Base-by-base conservation (phyloP, 225 moss, liverwort and hornwort species). In the Thuidium tamariscinum region DNA sequence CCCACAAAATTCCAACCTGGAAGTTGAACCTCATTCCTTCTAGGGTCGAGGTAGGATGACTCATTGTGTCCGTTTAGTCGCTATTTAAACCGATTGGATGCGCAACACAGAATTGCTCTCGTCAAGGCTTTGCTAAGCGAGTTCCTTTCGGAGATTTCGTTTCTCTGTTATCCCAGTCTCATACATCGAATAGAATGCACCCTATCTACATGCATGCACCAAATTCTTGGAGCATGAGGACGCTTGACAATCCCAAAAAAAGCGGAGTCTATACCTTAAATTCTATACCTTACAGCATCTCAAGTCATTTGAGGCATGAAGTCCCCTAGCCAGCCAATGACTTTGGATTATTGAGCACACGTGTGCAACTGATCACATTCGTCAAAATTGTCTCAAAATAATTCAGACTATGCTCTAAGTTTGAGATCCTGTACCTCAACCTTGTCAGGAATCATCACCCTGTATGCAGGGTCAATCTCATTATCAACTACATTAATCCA, bases 371-470 rank as follows among this genome's bases (percentile, higher is more conserved):
- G 25, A 49, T 75, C 79, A 74, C 61, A 89, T 55, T 89, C 51
- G 85, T 87, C 89, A 91, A 89, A 89, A 89, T 87, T 89, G 83
- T 82, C 77, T 76, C 60, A 32, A 7, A 19, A 49, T 37, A 44
- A 46, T 83, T 89, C 85, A 80, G 74, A 77, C 68, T 74, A 80
- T 59, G 82, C 82, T 87, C 81, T 65, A 82, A 59, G 22, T 70
- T 79, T 64, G 61, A 74, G 34, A 67, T 36, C 52, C 49, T 48
- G 70, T 57, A 64, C 52, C 59, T 77, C 73, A 77, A 48, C 57
- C 78, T 84, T 61, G 48, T 84, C 79, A 83, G 69, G 56, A 69
- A 61, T 64, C 61, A 61, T 77, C 73, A 77, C 60, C 88, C 84
- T 65, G n/a, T n/a, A 61, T 3, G n/a, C 64, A 72, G 64, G 84